phyloP scores from a whole-genome alignment of 1,284 basidiomycete species.

The Pseudozyma sp. region DNA sequence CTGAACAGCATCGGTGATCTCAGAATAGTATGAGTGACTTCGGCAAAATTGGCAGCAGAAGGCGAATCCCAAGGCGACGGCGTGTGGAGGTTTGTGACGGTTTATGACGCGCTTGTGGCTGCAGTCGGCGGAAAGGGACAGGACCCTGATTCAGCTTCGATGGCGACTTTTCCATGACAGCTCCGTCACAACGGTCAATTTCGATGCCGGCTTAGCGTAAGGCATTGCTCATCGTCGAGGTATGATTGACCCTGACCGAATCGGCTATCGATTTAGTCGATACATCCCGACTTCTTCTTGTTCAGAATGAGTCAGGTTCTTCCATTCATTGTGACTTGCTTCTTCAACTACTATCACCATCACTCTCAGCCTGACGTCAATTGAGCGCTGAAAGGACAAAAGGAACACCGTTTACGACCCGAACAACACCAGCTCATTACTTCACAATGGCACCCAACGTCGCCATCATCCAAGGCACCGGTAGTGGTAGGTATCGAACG shows the following conservation, averaged over 20 bases:
- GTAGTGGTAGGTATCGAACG: conserved; percentile 34
- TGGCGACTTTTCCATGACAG: conserved; percentile 19
- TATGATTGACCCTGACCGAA: not conserved
- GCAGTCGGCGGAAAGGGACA: conserved; percentile 2
- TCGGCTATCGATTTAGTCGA: not conserved
- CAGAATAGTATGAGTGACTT: not conserved
- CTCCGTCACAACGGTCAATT: conserved; percentile 4
- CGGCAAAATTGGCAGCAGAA: not conserved
- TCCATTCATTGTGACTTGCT: not conserved
- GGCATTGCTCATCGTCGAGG: not conserved
- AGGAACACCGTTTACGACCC: not conserved
- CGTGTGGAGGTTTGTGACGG: conserved; percentile 29
- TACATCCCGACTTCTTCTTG: no score
- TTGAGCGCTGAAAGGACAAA: not conserved
- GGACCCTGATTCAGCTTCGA: conserved; percentile 35
- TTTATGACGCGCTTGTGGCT: conserved; percentile 31
- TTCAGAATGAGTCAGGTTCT: no score
- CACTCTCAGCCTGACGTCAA: not conserved
- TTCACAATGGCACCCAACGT: conserved; percentile 49
- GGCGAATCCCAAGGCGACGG: not conserved
- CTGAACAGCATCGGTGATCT: not conserved
- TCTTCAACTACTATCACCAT: not conserved
- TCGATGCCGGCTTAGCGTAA: conserved; percentile 37
- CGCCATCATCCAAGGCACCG: conserved; percentile 59
- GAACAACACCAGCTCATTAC: not conserved